Evolutionary conservation across 768 basidiomycete species (phyloP).

Genomic region (Psilocybe sp.): DNA sequence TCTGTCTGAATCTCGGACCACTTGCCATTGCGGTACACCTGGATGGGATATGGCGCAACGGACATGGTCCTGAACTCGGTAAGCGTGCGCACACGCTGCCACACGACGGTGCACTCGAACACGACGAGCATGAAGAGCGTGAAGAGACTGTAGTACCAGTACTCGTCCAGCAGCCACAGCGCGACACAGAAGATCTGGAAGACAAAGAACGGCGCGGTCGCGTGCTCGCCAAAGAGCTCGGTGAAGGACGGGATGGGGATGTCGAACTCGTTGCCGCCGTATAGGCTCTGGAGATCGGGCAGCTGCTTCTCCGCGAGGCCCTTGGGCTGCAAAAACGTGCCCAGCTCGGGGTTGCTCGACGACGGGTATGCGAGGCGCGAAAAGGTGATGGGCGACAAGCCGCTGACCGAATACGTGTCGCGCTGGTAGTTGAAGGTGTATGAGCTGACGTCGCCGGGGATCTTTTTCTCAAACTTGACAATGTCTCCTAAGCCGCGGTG

Average conservation of each 20-base stretch:
- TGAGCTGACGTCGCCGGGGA: slow-evolving; percentile 49
- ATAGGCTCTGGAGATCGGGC: slow-evolving; percentile 57
- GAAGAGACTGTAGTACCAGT: slow-evolving; percentile 98
- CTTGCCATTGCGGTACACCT: slow-evolving; percentile 72
- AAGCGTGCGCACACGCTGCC: slow-evolving; percentile 94
- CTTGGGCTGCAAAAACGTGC: slow-evolving; percentile 58
- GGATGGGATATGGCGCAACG: slow-evolving; percentile 84
- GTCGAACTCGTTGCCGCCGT: slow-evolving; percentile 93
- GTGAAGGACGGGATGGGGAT: slow-evolving; percentile 95
- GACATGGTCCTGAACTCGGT: slow-evolving; percentile 98
- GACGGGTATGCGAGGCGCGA: slow-evolving; percentile 86
- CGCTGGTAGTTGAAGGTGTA: slow-evolving; percentile 94
- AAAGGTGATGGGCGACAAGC: slow-evolving; percentile 60
- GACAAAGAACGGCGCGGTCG: slow-evolving; percentile 98
- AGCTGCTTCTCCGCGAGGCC: slow-evolving; percentile 49
- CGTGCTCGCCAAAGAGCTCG: slow-evolving; percentile 92
- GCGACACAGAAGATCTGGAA: slow-evolving; percentile 99
- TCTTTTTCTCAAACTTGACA: slow-evolving; percentile 67
- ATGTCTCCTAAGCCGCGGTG: slow-evolving; percentile 92
- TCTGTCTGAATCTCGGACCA: slow-evolving; percentile 86
- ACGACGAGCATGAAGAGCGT: slow-evolving; percentile 98
- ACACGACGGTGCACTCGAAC: slow-evolving; percentile 98
- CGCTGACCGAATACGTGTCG: slow-evolving; percentile 81
- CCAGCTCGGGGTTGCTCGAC: slow-evolving; percentile 63
- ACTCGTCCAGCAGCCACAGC: slow-evolving; percentile 96